Evolutionary conservation across 2,329 filamentous ascomycete genomes (phyloP), one percentile per base, ranked within the genome.

Genomic region (Scolecobasidium constrictum): DNA sequence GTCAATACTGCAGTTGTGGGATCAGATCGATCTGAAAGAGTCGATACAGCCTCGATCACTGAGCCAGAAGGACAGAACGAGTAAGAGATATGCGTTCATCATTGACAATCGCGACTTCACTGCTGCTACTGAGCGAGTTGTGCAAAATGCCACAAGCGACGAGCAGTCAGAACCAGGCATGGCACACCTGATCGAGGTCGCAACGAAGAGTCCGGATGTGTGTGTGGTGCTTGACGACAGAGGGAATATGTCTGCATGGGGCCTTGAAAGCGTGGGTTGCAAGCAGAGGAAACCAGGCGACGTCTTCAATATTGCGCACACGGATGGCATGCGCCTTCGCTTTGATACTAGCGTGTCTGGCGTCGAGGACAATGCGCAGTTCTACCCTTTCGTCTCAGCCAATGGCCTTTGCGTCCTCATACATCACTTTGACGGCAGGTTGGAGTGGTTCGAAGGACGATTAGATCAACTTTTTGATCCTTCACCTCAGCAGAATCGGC

Each of bases 231-330:
- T 94, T 38, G 86, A 96, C 60, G 79, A 81, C n/a, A 68, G 73
- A 38, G 90, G 90, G 1, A 79, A 81, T 50, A 86, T 96, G 82
- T 87, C 85, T 33, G 86, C 86, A 0, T 95, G 90, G 85, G 90
- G 86, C 1, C 65, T 98, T 44, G 88, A 96, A 58, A 88, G 90
- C 54, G 75, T 94, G 16, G 81, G 83, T 26, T 79, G 76, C 52
- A 86, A 81, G 54, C 67, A 71, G 22, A 77, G 75, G 50, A 76
- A 75, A 46, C 69, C 73, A 3, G 71, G 77, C 20, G 78, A 80
- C 48, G 75, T 90, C n/a, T 93, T 92, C 66, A 92, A 86, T 55
- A 80, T 95, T 51, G 78, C 86, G 1, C 84, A 93, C 54, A 75
- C 88, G 19, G 77, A 84, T 53, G 72, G 72, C 2, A 50, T 81